A percentile compares a stretch with the other conserved stretches of the same genome.
Evolutionary conservation across 169 alveolate genomes (phyloP).

Genomic region (Eimeria sp.): DNA sequence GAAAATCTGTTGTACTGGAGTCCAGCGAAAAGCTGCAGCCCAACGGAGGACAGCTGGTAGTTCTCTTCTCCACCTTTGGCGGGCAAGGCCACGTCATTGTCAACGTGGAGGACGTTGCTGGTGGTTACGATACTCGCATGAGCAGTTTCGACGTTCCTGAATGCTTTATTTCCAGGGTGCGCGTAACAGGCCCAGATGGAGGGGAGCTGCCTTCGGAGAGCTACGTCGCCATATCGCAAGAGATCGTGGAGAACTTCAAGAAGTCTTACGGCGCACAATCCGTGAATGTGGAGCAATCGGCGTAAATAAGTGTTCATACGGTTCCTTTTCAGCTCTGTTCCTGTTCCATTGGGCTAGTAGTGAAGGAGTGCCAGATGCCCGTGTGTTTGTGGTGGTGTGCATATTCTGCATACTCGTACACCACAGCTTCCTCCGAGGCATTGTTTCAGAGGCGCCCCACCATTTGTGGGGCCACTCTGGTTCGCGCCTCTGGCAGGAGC

Average conservation of each 20-base stretch:
- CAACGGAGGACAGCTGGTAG: constrained; percentile 25
- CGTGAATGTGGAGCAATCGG: neutral
- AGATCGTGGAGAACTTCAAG: neutral
- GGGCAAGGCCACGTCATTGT: constrained; percentile 6
- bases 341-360: neutral
- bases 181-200: neutral
- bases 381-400: constrained; percentile 17
- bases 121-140: constrained; percentile 10
- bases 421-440: constrained; percentile 12
- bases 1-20: neutral
- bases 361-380: neutral
- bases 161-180: constrained; percentile 1
- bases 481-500: constrained; percentile 34
- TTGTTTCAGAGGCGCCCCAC: neutral
- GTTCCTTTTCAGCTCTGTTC: constrained; percentile 3
- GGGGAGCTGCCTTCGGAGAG: neutral
- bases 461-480: neutral
- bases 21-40: neutral
- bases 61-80: neutral
- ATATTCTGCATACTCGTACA: neutral
- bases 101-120: constrained; percentile 4
- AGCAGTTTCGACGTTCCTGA: neutral
- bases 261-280: neutral
- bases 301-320: neutral
- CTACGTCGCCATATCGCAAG: constrained; percentile 8